Conservation (phyloP, 1,284 basidiomycete species). For the Sphagnurus paluster region DNA sequence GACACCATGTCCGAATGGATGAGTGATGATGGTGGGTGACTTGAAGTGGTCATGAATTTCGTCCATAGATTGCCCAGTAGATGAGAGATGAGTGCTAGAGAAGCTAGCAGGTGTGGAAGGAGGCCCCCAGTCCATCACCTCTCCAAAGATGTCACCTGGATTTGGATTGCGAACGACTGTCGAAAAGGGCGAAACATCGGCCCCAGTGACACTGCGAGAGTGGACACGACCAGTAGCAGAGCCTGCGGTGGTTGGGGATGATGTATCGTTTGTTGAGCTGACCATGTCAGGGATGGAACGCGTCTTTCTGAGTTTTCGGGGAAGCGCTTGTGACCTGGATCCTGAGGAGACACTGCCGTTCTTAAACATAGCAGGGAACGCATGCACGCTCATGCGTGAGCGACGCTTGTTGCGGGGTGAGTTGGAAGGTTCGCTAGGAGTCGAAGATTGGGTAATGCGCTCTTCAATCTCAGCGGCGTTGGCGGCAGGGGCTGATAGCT, state of each 20-base stretch:
- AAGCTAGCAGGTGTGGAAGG: constrained; percentile 34
- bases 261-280: constrained; percentile 26
- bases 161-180: constrained; percentile 24
- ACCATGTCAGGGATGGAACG: constrained; percentile 68
- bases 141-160: constrained; percentile 59
- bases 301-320: constrained; percentile 63
- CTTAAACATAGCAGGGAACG: constrained; percentile 56
- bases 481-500: constrained; percentile 53
- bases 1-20: constrained; percentile 68
- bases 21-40: constrained; percentile 32
- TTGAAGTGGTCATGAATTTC: constrained; percentile 17
- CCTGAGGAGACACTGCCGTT: constrained; percentile 27
- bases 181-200: constrained; percentile 52
- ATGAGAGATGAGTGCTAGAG: constrained; percentile 21
- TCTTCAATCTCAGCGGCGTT: constrained; percentile 35
- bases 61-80: constrained; percentile 27
- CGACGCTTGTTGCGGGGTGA: constrained; percentile 47
- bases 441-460: constrained; percentile 26
- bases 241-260: constrained; percentile 15
- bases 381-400: constrained; percentile 68
- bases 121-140: constrained; percentile 61
- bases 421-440: constrained; percentile 29
- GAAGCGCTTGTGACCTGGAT: constrained; percentile 28
- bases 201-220: constrained; percentile 76
- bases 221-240: constrained; percentile 55